Evolutionary conservation across 2,329 filamentous ascomycete genomes (phyloP).

Genomic region (Diaporthe citrichinensis): DNA sequence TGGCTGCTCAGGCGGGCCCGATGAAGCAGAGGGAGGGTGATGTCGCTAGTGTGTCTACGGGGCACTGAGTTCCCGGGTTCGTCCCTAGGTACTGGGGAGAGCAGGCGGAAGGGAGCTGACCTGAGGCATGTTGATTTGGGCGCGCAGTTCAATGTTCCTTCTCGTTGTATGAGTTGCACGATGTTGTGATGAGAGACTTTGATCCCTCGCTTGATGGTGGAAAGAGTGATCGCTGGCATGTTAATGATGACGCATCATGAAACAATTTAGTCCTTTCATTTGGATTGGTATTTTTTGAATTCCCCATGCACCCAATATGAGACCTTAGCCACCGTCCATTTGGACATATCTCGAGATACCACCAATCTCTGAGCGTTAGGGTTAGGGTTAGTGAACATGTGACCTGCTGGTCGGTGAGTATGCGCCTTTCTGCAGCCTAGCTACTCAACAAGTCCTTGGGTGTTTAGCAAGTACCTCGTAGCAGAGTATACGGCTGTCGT

Average conservation of each 20-base stretch:
- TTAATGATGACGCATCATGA: neutral
- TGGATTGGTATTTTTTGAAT: neutral
- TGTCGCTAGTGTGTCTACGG: conserved; percentile 30
- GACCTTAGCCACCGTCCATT: too few species aligned
- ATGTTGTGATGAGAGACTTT: neutral
- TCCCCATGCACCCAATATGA: neutral
- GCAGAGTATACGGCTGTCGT: neutral
- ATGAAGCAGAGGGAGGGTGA: conserved; percentile 19
- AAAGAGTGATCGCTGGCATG: neutral
- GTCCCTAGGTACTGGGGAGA: neutral
- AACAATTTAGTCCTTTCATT: neutral
- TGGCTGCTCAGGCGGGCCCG: neutral
- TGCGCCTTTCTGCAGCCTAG: too few species aligned
- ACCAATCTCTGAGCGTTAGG: too few species aligned
- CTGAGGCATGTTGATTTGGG: neutral
- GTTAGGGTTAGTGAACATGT: neutral
- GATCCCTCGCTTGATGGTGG: neutral
- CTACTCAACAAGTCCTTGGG: neutral
- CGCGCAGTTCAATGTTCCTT: too few species aligned
- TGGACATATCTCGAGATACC: too few species aligned
- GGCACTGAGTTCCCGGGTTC: neutral
- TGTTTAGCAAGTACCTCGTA: too few species aligned
- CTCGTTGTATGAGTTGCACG: too few species aligned
- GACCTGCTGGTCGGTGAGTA: too few species aligned
- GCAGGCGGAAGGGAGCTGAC: too few species aligned